A percentile compares a stretch with the other conserved stretches of the same genome.
These are phyloP conservation scores for Podaxis carcinomalis DNA, from an alignment of 768 basidiomycete genomes.

Conservation along the genomic window DNA sequence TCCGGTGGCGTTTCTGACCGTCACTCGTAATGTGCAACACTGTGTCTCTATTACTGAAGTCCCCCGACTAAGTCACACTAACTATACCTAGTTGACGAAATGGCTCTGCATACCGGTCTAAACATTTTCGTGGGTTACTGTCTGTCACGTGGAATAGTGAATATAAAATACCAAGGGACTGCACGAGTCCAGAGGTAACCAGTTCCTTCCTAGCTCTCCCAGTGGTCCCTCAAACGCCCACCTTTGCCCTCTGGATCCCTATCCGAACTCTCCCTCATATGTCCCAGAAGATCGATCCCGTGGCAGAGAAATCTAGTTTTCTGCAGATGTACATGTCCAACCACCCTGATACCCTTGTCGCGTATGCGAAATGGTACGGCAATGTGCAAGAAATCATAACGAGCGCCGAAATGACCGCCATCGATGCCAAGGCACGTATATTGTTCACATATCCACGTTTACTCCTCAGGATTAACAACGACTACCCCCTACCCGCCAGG, in stretches of 20 bases:
- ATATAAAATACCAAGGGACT: too few species aligned
- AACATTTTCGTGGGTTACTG: too few species aligned
- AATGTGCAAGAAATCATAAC: constrained; percentile 53
- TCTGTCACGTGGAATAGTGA: too few species aligned
- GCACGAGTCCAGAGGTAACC: too few species aligned
- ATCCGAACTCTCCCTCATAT: not conserved
- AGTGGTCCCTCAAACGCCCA: too few species aligned
- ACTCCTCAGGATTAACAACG: not conserved
- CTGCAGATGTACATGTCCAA: constrained; percentile 81
- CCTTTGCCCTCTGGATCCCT: too few species aligned
- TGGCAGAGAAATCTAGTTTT: constrained; percentile 71
- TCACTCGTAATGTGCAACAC: too few species aligned
- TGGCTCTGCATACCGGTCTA: too few species aligned
- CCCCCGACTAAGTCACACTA: too few species aligned
- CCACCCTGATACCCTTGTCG: constrained; percentile 81
- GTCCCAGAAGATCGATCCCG: constrained; percentile 44
- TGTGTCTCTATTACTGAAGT: too few species aligned
- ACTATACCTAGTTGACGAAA: too few species aligned
- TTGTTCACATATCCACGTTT: not conserved
- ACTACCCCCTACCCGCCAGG: constrained; percentile 30
- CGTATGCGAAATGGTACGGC: constrained; percentile 76
- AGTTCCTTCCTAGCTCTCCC: too few species aligned
- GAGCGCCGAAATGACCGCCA: constrained; percentile 67
- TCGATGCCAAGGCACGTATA: constrained; percentile 55
- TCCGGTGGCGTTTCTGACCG: not conserved